Evolutionary conservation across 768 basidiomycete species (phyloP).

Genomic region (Boletus rubroflammeus): DNA sequence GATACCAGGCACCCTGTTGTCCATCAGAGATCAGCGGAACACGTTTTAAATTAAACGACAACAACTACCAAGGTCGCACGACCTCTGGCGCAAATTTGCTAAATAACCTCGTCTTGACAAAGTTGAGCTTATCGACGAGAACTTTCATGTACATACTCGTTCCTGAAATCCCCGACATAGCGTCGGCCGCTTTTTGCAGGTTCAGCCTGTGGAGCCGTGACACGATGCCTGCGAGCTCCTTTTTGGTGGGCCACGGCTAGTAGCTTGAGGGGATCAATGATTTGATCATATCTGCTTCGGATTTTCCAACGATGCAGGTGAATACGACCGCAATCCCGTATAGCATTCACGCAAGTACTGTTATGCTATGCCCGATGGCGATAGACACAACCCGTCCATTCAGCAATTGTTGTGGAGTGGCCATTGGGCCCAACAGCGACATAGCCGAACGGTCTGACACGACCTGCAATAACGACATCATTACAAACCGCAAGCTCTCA

Average conservation of each 20-base stretch:
- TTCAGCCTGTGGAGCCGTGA: conserved; percentile 83
- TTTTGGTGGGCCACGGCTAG: conserved; percentile 64
- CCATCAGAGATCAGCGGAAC: neutral
- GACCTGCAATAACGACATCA: conserved; percentile 40
- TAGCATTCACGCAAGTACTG: conserved; percentile 45
- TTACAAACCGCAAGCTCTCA: conserved; percentile 34
- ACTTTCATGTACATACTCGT: conserved; percentile 81
- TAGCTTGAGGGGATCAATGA: conserved; percentile 64
- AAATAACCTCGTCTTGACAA: conserved; percentile 79
- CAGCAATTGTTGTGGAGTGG: conserved; percentile 71
- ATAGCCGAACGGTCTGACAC: conserved; percentile 70
- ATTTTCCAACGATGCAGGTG: conserved; percentile 20
- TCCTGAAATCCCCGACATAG: conserved; percentile 47
- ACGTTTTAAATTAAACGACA: neutral
- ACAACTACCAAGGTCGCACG: conserved; percentile 62
- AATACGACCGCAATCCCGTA: neutral
- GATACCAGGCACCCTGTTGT: conserved; percentile 55
- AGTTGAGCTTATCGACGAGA: conserved; percentile 77
- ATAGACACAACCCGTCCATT: conserved; percentile 72
- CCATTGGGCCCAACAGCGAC: conserved; percentile 68
- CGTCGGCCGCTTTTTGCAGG: conserved; percentile 68
- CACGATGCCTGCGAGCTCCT: conserved; percentile 78
- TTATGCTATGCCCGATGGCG: conserved; percentile 52
- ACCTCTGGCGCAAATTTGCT: conserved; percentile 71
- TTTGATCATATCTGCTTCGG: conserved; percentile 43